These are phyloP conservation scores for Aspergillus biplanus DNA, from an alignment of 495 filamentous ascomycete species.

Conservation along the genomic window DNA sequence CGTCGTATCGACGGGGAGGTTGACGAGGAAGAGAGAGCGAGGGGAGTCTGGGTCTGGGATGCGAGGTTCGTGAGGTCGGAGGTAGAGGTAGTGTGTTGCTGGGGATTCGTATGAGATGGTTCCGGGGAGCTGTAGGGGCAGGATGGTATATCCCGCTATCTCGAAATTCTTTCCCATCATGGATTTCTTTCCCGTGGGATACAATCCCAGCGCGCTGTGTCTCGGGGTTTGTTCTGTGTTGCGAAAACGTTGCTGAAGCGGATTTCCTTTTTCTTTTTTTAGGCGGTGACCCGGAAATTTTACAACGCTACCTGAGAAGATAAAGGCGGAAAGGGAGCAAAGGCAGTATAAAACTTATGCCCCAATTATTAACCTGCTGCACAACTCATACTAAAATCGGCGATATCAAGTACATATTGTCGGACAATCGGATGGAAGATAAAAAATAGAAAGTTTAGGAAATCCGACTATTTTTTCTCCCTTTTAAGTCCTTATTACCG, in stretches of 20 bases:
- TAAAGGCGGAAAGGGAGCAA: conserved; percentile 21
- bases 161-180: conserved; percentile 48
- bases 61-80: conserved; percentile 78
- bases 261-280: conserved; percentile 6
- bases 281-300: conserved; percentile 16
- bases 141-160: conserved; percentile 51
- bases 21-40: conserved; percentile 83
- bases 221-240: neutral
- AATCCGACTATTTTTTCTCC: neutral
- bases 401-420: neutral
- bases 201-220: neutral
- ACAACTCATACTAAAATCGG: conserved; percentile 10
- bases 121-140: conserved; percentile 62
- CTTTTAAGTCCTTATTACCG: neutral
- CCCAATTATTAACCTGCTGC: neutral
- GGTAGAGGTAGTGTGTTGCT: conserved; percentile 83
- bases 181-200: neutral
- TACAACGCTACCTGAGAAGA: conserved; percentile 3
- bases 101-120: conserved; percentile 59
- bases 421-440: conserved; percentile 6
- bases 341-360: conserved; percentile 1
- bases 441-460: conserved; percentile 10
- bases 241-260: conserved; percentile 1
- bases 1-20: conserved; percentile 84
- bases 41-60: conserved; percentile 71